Conservation (phyloP, 140 eudicot species). For the Bidens hawaiensis region DNA sequence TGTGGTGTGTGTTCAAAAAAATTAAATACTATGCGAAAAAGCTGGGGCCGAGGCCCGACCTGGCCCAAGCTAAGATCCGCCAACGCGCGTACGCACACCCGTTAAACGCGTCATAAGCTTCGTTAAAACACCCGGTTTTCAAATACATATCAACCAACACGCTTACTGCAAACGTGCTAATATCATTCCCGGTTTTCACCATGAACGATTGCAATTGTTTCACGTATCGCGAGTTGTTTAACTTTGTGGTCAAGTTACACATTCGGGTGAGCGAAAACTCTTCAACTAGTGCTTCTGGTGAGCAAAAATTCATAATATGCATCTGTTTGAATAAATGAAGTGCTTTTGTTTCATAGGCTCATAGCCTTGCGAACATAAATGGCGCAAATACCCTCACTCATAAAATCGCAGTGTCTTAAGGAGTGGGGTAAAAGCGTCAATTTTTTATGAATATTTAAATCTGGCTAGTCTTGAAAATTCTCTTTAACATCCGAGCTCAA, state of each 20-base stretch:
- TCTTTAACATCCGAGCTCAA: no score
- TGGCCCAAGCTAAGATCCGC: no score
- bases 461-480: no score
- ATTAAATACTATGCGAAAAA: no score
- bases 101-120: conserved; percentile 50
- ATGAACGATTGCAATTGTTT: conserved; percentile 67
- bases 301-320: conserved; percentile 37
- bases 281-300: conserved; percentile 37
- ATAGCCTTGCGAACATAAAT: no score
- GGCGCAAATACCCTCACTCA: no score
- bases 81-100: no score
- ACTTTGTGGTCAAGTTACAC: conserved; percentile 70
- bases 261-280: conserved; percentile 74
- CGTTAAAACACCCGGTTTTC: conserved; percentile 65
- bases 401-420: no score
- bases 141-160: conserved; percentile 86
- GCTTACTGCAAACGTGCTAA: conserved; percentile 56
- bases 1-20: no score
- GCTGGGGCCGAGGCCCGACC: no score
- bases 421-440: no score
- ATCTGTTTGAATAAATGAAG: conserved; percentile 48
- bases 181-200: conserved; percentile 69
- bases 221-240: conserved; percentile 36
- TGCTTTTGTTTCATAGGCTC: conserved; percentile 47
- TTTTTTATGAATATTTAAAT: no score